These are phyloP conservation scores for Gnetum montanum DNA, from an alignment of 75 land plant genomes.

Conservation along the genomic window DNA sequence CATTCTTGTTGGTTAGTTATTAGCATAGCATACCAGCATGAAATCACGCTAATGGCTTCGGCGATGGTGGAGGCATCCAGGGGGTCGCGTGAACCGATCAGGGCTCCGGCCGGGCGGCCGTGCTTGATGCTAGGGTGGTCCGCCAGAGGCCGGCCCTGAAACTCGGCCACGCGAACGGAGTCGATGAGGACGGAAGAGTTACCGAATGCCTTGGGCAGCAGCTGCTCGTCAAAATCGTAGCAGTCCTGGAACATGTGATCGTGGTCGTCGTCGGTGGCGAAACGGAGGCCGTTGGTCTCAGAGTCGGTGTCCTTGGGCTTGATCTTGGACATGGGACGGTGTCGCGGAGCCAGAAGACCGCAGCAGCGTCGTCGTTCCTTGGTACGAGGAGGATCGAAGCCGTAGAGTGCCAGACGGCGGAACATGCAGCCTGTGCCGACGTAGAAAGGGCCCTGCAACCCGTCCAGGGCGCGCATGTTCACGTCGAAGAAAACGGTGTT, in stretches of 20 bases:
- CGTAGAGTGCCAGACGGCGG: constrained; percentile 69
- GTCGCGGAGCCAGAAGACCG: too few relatives aligned
- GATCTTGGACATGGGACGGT: constrained; percentile 21
- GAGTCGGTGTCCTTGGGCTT: too few relatives aligned
- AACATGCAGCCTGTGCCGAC: constrained; percentile 90
- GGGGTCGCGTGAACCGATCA: constrained; percentile 41
- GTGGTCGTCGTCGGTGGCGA: too few relatives aligned
- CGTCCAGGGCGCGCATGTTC: constrained; percentile 85
- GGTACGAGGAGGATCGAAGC: constrained; percentile 70
- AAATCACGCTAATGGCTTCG: constrained; percentile 69
- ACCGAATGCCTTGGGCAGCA: constrained; percentile 61
- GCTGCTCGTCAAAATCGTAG: too few relatives aligned
- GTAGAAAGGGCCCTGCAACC: constrained; percentile 80
- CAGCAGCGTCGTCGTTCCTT: constrained; percentile 33
- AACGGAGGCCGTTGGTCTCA: too few relatives aligned
- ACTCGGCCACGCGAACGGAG: constrained; percentile 69
- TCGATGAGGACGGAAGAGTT: constrained; percentile 52
- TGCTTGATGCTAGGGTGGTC: constrained; percentile 61
- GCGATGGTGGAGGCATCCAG: constrained; percentile 78
- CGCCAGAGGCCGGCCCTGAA: constrained; percentile 60
- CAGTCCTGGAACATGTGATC: too few relatives aligned
- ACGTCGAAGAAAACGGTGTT: constrained; percentile 84
- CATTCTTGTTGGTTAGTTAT: too few relatives aligned
- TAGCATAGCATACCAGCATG: constrained; percentile 77
- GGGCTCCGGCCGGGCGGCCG: constrained; percentile 69